Conservation (phyloP, 1,284 basidiomycete species). For the Apiotrichum gamsii region DNA sequence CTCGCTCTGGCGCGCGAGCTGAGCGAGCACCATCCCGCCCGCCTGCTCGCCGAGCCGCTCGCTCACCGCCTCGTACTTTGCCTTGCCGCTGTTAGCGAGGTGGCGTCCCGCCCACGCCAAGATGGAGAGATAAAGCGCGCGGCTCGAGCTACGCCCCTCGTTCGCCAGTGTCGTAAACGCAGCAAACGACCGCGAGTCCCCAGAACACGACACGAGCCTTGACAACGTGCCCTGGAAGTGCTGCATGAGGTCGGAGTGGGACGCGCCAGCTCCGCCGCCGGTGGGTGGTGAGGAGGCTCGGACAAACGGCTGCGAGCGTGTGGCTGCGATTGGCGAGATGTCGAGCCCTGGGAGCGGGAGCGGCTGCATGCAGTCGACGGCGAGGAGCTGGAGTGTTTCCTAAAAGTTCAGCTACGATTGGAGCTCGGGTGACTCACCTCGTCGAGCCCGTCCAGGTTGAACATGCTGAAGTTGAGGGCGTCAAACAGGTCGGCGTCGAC, state of each 20-base stretch:
- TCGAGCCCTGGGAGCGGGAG: not conserved
- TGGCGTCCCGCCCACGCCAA: conserved; percentile 36
- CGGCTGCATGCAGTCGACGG: conserved; percentile 27
- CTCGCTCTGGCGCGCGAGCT: not conserved
- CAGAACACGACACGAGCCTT: conserved; percentile 24
- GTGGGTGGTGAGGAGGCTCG: not conserved
- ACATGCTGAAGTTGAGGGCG: conserved; percentile 4
- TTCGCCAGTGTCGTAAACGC: conserved; percentile 24
- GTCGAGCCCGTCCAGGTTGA: conserved; percentile 25
- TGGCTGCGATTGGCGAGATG: not conserved
- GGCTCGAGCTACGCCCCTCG: not conserved
- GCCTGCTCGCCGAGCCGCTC: conserved; percentile 30
- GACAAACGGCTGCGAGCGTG: too few relatives aligned
- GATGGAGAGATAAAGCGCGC: conserved; percentile 27
- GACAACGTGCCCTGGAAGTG: conserved; percentile 26
- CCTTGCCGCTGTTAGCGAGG: conserved; percentile 30
- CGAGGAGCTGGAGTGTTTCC: conserved; percentile 28
- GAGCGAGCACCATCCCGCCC: conserved; percentile 10
- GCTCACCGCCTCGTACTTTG: conserved; percentile 30
- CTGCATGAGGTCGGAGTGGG: conserved; percentile 15
- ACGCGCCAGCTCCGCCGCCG: not conserved
- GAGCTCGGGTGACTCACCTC: conserved; percentile 27
- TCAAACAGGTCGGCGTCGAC: not conserved
- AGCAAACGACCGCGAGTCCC: conserved; percentile 22
- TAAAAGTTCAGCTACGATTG: conserved; percentile 6